phyloP scores from a whole-genome alignment of 2,329 filamentous ascomycete species.

The Penicillium glabrum region DNA sequence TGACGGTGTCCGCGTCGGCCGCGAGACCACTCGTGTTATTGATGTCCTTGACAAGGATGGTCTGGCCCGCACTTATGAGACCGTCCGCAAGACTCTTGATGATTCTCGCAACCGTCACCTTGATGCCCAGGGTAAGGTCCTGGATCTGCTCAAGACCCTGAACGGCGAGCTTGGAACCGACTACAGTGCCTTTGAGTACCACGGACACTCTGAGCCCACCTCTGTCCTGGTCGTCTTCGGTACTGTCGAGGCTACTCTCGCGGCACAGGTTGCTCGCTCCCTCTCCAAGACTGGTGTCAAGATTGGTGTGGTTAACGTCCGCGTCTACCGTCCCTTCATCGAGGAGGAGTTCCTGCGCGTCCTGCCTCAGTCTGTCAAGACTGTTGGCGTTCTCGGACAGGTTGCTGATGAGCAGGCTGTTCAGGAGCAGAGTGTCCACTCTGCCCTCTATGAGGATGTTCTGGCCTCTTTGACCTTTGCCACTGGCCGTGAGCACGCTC shows the following conservation, averaged over 20 bases:
- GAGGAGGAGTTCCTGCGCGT: slow-evolving; percentile 88
- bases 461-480: slow-evolving; percentile 81
- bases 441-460: slow-evolving; percentile 89
- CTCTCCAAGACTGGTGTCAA: slow-evolving; percentile 71
- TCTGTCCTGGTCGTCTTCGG: slow-evolving; percentile 90
- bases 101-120: slow-evolving; percentile 67
- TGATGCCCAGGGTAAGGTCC: slow-evolving; percentile 69
- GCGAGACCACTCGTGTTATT: slow-evolving; percentile 78
- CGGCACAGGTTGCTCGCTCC: slow-evolving; percentile 74
- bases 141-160: slow-evolving; percentile 69
- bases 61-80: slow-evolving; percentile 67
- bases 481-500: slow-evolving; percentile 62
- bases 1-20: slow-evolving; percentile 78
- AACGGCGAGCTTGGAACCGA: slow-evolving; percentile 92
- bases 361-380: slow-evolving; percentile 72
- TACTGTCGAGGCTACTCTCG: slow-evolving; percentile 82
- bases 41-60: slow-evolving; percentile 75
- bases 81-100: slow-evolving; percentile 61
- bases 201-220: slow-evolving; percentile 76
- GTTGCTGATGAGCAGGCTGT: slow-evolving; percentile 73
- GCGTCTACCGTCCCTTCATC: slow-evolving; percentile 90
- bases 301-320: slow-evolving; percentile 86
- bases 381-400: slow-evolving; percentile 84
- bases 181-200: slow-evolving; percentile 92
- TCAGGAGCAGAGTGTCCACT: slow-evolving; percentile 72